Evolutionary conservation across 2,329 filamentous ascomycete genomes (phyloP).

Genomic region (Penicillium griseofulvum): DNA sequence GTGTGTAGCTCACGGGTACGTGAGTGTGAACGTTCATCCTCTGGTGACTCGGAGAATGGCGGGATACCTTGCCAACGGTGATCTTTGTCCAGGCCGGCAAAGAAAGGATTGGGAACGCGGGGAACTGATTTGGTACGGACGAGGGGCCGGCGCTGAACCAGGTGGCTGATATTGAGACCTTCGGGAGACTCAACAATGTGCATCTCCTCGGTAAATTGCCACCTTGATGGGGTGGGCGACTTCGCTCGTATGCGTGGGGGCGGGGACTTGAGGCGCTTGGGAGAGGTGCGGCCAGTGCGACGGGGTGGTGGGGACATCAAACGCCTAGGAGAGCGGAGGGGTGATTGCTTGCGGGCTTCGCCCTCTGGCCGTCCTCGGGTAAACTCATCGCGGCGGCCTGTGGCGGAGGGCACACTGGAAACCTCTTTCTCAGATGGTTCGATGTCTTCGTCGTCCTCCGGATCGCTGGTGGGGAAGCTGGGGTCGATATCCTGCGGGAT

Average conservation of each 20-base stretch:
- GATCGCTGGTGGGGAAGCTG: constrained; percentile 92
- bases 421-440: constrained; percentile 58
- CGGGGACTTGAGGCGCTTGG: constrained; percentile 67
- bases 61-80: constrained; percentile 33
- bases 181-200: constrained; percentile 45
- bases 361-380: constrained; percentile 44
- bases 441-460: constrained; percentile 78
- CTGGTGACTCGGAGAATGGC: constrained; percentile 36
- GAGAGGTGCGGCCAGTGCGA: constrained; percentile 57
- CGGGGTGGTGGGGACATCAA: constrained; percentile 55
- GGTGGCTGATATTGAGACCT: constrained; percentile 53
- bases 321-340: constrained; percentile 60
- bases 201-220: constrained; percentile 38
- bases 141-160: constrained; percentile 63
- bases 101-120: constrained; percentile 70
- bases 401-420: constrained; percentile 58
- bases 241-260: constrained; percentile 57
- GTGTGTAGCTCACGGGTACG: constrained; percentile 60
- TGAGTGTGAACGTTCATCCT: constrained; percentile 36
- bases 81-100: constrained; percentile 35
- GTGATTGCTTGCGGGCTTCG: constrained; percentile 52
- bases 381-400: constrained; percentile 46
- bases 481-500: constrained; percentile 98
- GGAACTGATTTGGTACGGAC: constrained; percentile 85
- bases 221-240: constrained; percentile 48